A percentile compares a stretch with the other conserved stretches of the same genome.
Conservation (phyloP, 176 grass and related monocot species). For the Carex cristatella region DNA sequence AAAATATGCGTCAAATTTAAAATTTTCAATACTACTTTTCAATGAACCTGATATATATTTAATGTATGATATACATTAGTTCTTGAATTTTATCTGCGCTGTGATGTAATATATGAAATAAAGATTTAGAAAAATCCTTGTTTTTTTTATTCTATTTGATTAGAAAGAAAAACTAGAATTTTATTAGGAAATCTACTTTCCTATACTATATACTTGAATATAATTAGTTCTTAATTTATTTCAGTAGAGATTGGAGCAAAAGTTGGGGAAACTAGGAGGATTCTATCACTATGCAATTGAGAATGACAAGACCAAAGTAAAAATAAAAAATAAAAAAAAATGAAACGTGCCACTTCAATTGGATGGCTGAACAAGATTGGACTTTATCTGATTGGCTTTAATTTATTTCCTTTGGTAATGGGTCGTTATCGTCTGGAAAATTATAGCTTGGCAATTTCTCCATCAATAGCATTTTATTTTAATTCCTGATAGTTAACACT, state of each 20-base stretch:
- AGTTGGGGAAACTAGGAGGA: not conserved
- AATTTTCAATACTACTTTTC: not conserved
- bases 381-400: not conserved
- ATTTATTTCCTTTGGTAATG: conserved; percentile 3
- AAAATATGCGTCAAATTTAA: no score
- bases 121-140: no score
- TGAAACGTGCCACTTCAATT: not conserved
- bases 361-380: not conserved
- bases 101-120: no score
- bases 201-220: no score
- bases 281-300: not conserved
- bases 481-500: not conserved
- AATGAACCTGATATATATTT: no score
- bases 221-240: not conserved
- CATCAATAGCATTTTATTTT: not conserved
- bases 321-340: not conserved
- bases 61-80: no score
- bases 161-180: no score
- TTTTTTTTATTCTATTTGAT: no score
- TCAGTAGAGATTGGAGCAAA: not conserved
- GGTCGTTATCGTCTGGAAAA: not conserved
- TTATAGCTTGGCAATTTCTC: not conserved
- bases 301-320: not conserved
- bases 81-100: no score
- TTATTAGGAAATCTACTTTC: no score